These are phyloP conservation scores for Gyromitra esculenta DNA, from an alignment of 2,329 filamentous ascomycete species.

Conservation along the genomic window DNA sequence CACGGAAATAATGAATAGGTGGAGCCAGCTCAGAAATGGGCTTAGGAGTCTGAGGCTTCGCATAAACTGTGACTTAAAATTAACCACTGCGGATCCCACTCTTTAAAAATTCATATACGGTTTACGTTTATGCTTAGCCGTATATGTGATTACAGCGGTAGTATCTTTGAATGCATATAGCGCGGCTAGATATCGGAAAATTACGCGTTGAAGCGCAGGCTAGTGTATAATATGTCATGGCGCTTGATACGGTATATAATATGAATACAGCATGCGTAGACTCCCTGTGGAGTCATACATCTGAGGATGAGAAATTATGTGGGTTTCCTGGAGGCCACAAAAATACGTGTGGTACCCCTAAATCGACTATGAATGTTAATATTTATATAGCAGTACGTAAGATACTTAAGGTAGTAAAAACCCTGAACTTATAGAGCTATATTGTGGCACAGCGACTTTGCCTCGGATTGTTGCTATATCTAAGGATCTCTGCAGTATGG, in stretches of 20 bases:
- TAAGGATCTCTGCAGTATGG: too few relatives aligned
- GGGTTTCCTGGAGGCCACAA: too few relatives aligned
- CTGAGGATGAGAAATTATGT: too few relatives aligned
- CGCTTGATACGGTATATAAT: not conserved
- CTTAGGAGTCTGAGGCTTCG: not conserved
- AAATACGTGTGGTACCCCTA: too few relatives aligned
- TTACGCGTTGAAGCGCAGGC: not conserved
- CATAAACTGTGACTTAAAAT: not conserved
- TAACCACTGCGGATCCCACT: not conserved
- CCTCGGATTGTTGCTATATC: too few relatives aligned
- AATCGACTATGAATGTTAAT: too few relatives aligned
- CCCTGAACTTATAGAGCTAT: too few relatives aligned
- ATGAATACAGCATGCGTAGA: not conserved
- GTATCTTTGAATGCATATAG: not conserved
- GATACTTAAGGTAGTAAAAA: too few relatives aligned
- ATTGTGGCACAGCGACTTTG: too few relatives aligned
- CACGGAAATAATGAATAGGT: not conserved
- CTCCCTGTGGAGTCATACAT: too few relatives aligned
- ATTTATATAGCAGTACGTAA: too few relatives aligned
- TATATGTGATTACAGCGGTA: not conserved
- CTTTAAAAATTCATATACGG: not conserved
- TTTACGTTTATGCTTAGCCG: not conserved
- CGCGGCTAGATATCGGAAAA: not conserved
- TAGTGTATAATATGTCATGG: not conserved
- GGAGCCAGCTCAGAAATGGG: not conserved